Conservation (phyloP, 2,329 filamentous ascomycete genomes). For the Teratosphaeriaceae sp. region DNA sequence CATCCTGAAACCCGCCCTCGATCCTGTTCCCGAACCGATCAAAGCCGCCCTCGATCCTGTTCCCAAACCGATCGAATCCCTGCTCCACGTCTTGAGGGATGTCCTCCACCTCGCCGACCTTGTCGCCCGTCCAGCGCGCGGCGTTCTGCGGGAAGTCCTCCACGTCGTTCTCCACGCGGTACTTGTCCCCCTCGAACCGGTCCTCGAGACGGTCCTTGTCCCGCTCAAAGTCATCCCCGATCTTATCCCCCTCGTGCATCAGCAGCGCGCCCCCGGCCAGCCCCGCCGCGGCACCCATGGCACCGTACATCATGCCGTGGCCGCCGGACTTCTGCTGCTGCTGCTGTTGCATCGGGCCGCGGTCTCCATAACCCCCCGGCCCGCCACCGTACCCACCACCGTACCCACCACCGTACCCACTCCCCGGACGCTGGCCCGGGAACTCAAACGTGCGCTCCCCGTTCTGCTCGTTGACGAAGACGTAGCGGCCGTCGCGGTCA, state of each 20-base stretch:
- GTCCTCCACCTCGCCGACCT: constrained; percentile 36
- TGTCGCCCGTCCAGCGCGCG: constrained; percentile 38
- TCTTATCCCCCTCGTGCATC: constrained; percentile 41
- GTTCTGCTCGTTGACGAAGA: constrained; percentile 42
- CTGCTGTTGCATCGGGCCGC: constrained; percentile 8
- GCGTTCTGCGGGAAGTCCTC: constrained; percentile 39
- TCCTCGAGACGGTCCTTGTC: constrained; percentile 25
- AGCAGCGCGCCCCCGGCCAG: constrained; percentile 38
- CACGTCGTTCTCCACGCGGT: constrained; percentile 27
- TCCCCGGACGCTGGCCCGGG: constrained; percentile 23
- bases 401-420: constrained; percentile 12
- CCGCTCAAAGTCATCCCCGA: constrained; percentile 25
- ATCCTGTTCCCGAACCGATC: constrained; percentile 29
- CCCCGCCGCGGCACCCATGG: constrained; percentile 36
- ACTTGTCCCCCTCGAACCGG: constrained; percentile 31
- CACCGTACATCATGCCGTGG: constrained; percentile 31
- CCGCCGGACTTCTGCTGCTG: constrained; percentile 24
- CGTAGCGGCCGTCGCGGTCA: constrained; percentile 33
- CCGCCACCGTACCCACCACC: constrained; percentile 1
- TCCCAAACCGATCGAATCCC: constrained; percentile 28
- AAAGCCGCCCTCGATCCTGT: constrained; percentile 26
- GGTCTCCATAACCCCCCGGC: constrained; percentile 1
- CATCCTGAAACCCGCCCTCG: constrained; percentile 27
- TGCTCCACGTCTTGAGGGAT: constrained; percentile 29
- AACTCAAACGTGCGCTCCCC: constrained; percentile 37